phyloP scores from a whole-genome alignment of 768 basidiomycete species.

The Rhodotorula babjevae region DNA sequence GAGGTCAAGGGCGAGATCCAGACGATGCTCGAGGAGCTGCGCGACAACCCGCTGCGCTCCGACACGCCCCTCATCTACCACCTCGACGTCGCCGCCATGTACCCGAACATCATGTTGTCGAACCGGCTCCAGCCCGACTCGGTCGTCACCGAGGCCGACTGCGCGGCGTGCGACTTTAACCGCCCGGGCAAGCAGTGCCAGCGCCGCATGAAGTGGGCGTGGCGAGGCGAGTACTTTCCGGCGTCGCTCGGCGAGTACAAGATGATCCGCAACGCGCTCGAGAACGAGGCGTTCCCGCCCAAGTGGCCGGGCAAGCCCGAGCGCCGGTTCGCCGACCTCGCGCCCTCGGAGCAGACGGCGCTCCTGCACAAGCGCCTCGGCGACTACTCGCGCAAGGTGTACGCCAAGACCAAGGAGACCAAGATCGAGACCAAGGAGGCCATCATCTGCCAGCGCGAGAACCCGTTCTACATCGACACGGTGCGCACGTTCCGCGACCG shows the following conservation, averaged over 20 bases:
- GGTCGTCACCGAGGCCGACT: slow-evolving; percentile 90
- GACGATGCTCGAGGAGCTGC: slow-evolving; percentile 74
- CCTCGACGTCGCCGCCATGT: slow-evolving; percentile 98
- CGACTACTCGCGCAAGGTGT: slow-evolving; percentile 97
- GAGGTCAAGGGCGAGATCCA: slow-evolving; percentile 78
- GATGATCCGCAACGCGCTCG: slow-evolving; percentile 95
- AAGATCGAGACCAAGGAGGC: slow-evolving; percentile 87
- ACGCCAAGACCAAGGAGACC: slow-evolving; percentile 96
- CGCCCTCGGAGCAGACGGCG: slow-evolving; percentile 78
- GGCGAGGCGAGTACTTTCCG: slow-evolving; percentile 98
- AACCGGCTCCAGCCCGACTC: slow-evolving; percentile 98
- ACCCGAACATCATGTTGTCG: slow-evolving; percentile 99
- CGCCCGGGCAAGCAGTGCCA: slow-evolving; percentile 93
- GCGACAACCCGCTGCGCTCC: slow-evolving; percentile 78
- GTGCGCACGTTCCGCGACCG: slow-evolving; percentile 94
- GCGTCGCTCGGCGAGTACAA: slow-evolving; percentile 95
- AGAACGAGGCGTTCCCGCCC: slow-evolving; percentile 86
- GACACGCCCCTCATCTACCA: slow-evolving; percentile 98
- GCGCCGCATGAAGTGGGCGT: slow-evolving; percentile 90
- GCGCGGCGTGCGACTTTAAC: slow-evolving; percentile 97
- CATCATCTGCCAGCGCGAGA: slow-evolving; percentile 95
- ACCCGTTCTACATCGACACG: slow-evolving; percentile 98
- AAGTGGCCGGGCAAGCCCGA: slow-evolving; percentile 67
- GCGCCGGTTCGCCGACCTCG: slow-evolving; percentile 76
- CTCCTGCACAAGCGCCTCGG: slow-evolving; percentile 92